Base-by-base conservation (phyloP, 768 basidiomycete species). In the Erythrobasidium yunnanense region DNA sequence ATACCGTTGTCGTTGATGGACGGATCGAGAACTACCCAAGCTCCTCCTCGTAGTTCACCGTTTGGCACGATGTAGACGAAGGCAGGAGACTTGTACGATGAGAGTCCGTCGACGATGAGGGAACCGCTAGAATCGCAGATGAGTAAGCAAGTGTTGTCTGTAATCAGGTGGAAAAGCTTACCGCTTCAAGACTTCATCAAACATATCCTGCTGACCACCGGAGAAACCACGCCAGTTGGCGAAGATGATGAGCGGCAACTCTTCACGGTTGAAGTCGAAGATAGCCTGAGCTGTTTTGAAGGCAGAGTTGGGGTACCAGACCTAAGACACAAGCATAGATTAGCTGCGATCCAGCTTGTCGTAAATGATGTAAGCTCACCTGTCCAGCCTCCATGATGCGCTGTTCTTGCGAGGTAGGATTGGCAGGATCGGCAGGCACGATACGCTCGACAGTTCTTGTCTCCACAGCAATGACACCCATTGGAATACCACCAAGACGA, bases 171-270 rank as follows among this genome's bases (percentile, higher is more conserved):
- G 15, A 18, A 22, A 20, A 52, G 46, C 67, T 38, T 30, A 69
- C 69, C 73, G 68, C 66, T 74, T 74, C 57, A 72, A 68, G 4
- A 72, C 69, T 58, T 73, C 68, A 71, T 77, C 69, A 57, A 78
- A 78, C 91, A 96, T 96, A 77, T 96, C 92, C 77, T 95, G 92
- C 77, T 96, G 92, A 70, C 95, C 95, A 69, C 95, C 95, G 22
- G 95, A 99, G 85, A 99, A 99, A 25, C 95, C 95, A 80, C 95
- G 88, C 91, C 95, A 97, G 80, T 99, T 99, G 60, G 95, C 95
- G 74, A 99, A 96, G 77, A 99, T 92, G 76, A 97, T 92, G 67
- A 99, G 81, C 2, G 95, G 95, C 15, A 99, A 80, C 23, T 88
- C 90, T 78, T 99, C 95, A 46, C 95, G 86, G 78, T 93, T 87